Conservation (phyloP, 805 yeast species). For the Barnettozyma wickerhamii region DNA sequence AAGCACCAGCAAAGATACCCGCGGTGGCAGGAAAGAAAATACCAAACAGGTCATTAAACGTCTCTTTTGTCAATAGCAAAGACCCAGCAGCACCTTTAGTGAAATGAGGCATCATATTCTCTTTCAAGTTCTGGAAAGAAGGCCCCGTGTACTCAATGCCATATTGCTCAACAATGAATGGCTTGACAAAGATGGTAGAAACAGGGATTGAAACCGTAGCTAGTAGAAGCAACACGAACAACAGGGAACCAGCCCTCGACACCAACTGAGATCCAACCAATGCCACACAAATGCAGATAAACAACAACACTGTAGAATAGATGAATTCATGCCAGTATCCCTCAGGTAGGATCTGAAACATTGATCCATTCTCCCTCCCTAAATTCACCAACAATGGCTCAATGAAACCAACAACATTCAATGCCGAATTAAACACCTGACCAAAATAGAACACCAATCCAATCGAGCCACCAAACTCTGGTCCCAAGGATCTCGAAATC, state of each 20-base stretch:
- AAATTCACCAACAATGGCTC: constrained; percentile 86
- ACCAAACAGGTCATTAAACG: constrained; percentile 83
- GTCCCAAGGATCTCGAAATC: constrained; percentile 93
- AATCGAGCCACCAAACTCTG: constrained; percentile 97
- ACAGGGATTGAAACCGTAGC: constrained; percentile 82
- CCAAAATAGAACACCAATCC: constrained; percentile 94
- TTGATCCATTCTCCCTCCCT: constrained; percentile 54
- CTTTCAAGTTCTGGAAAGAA: constrained; percentile 57
- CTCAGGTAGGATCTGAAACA: constrained; percentile 57
- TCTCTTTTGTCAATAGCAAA: constrained; percentile 54
- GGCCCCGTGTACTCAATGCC: constrained; percentile 65
- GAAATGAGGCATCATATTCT: constrained; percentile 73
- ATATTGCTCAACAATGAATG: constrained; percentile 52
- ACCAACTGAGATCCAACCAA: constrained; percentile 78
- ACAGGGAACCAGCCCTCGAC: constrained; percentile 72
- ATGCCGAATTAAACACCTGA: constrained; percentile 84
- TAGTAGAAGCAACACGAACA: constrained; percentile 60
- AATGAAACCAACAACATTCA: constrained; percentile 93
- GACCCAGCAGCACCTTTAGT: constrained; percentile 95
- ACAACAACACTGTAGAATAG: constrained; percentile 68
- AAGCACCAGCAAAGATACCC: constrained; percentile 97
- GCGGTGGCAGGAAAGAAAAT: constrained; percentile 98
- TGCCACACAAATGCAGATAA: constrained; percentile 71
- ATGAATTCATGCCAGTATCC: constrained; percentile 63
- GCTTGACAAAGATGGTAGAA: constrained; percentile 61